A percentile compares a stretch with the other conserved stretches of the same genome.
phyloP scores from a whole-genome alignment of 2,329 filamentous ascomycete genomes.

The Tolypocladium album region DNA sequence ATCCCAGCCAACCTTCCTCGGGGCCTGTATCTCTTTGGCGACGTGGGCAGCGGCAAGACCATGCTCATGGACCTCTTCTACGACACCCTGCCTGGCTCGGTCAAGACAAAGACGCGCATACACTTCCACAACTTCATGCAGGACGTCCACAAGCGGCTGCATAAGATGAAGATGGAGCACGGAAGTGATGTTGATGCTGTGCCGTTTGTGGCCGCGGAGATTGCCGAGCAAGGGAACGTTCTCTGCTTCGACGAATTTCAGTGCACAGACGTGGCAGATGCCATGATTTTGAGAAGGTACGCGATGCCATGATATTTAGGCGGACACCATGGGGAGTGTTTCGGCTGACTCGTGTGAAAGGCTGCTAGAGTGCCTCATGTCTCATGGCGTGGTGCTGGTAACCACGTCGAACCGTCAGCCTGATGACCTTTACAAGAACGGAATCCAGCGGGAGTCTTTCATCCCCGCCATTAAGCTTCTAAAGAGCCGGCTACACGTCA shows the following conservation, averaged over 20 bases:
- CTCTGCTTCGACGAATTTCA: conserved; percentile 99
- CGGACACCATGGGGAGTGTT: background rate
- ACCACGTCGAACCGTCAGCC: conserved; percentile 97
- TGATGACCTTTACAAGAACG: conserved; percentile 94
- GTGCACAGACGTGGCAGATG: conserved; percentile 95
- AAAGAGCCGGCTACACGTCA: conserved; percentile 71
- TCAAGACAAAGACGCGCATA: conserved; percentile 78
- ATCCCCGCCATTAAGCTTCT: conserved; percentile 90
- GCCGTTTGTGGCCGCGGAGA: conserved; percentile 88
- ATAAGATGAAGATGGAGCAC: conserved; percentile 79
- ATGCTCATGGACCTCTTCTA: conserved; percentile 99
- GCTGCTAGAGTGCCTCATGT: conserved; percentile 83
- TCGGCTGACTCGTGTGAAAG: conserved; percentile 21
- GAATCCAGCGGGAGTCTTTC: conserved; percentile 91
- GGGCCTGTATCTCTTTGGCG: conserved; percentile 89
- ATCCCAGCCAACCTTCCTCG: conserved; percentile 71
- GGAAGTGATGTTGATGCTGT: conserved; percentile 85
- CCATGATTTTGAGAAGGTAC: conserved; percentile 84
- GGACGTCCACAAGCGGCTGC: conserved; percentile 82
- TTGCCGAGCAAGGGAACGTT: conserved; percentile 74
- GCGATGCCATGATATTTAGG: conserved; percentile 1
- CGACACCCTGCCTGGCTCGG: conserved; percentile 74
- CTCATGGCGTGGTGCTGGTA: conserved; percentile 89
- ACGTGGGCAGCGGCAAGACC: conserved; percentile 95
- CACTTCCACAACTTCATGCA: conserved; percentile 99